Conservation (phyloP, 2,329 filamentous ascomycete species). For the Monosporascus sp. region DNA sequence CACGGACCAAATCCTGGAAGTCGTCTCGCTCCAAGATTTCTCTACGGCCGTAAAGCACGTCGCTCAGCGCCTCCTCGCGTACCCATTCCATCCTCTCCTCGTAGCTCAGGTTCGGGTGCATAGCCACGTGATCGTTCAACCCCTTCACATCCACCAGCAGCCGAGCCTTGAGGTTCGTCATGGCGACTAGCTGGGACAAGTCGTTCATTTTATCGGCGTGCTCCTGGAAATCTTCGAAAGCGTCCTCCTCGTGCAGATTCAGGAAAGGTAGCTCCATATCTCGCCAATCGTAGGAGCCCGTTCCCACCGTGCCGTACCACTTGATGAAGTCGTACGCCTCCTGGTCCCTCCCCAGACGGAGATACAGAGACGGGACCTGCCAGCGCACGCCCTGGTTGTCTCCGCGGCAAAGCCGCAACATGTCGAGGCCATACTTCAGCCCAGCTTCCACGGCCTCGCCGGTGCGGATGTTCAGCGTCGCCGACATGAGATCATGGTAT, state of each 20-base stretch:
- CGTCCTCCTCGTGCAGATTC: constrained; percentile 58
- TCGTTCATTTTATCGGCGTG: neutral
- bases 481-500: constrained; percentile 6
- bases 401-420: constrained; percentile 12
- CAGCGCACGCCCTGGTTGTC: constrained; percentile 13
- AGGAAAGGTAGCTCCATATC: constrained; percentile 44
- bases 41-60: constrained; percentile 10
- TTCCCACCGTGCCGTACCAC: constrained; percentile 7
- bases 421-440: constrained; percentile 8
- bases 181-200: constrained; percentile 3
- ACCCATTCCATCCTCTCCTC: constrained; percentile 17
- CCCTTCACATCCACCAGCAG: constrained; percentile 12
- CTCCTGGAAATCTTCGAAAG: constrained; percentile 42
- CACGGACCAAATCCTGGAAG: constrained; percentile 3
- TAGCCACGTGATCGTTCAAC: constrained; percentile 6
- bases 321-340: constrained; percentile 22
- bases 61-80: constrained; percentile 9
- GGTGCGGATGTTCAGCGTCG: constrained; percentile 10
- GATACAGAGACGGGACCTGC: constrained; percentile 12
- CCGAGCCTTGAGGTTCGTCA: constrained; percentile 14
- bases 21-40: constrained; percentile 13
- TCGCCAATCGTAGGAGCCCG: constrained; percentile 30
- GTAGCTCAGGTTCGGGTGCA: constrained; percentile 4
- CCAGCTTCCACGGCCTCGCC: constrained; percentile 12
- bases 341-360: constrained; percentile 17